These are phyloP conservation scores for Tolypocladium endophyticum DNA, from an alignment of 2,329 filamentous ascomycete genomes.

Conservation along the genomic window DNA sequence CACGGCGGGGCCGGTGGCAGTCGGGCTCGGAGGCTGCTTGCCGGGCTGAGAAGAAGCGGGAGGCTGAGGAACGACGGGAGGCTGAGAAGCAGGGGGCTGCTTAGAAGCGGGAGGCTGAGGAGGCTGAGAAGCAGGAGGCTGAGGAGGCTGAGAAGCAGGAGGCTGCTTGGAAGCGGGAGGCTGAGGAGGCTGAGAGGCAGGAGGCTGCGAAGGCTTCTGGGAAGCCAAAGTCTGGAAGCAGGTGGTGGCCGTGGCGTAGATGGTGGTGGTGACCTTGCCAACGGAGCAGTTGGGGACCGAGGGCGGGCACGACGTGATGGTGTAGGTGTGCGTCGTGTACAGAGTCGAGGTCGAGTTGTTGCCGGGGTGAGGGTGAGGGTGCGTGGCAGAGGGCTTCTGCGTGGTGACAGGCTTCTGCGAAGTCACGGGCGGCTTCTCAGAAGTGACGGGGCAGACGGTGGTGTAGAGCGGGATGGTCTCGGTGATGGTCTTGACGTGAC, in stretches of 20 bases:
- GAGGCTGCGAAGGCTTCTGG: not conserved
- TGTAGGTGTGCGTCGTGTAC: slow-evolving; percentile 21
- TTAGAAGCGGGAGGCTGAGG: not conserved
- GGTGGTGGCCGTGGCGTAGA: slow-evolving; percentile 18
- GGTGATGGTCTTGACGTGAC: slow-evolving; percentile 13
- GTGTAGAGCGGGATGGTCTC: slow-evolving; percentile 24
- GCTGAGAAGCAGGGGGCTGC: not conserved
- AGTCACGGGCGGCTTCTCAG: not conserved
- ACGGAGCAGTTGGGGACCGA: slow-evolving; percentile 18
- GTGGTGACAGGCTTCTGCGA: not conserved
- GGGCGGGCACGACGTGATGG: slow-evolving; percentile 20
- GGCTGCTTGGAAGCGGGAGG: not conserved
- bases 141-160: not conserved
- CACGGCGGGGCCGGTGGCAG: slow-evolving; percentile 7
- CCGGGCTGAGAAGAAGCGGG: not conserved
- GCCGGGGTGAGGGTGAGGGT: not conserved
- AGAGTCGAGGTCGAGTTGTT: slow-evolving; percentile 8
- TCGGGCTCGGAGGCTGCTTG: not conserved
- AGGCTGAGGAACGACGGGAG: not conserved
- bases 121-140: not conserved
- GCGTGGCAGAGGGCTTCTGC: not conserved
- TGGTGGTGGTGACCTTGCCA: slow-evolving; percentile 17
- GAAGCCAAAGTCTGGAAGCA: slow-evolving; percentile 11
- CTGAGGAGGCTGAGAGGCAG: not conserved
- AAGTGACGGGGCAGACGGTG: slow-evolving; percentile 30